These are phyloP conservation scores for Penicillium dipodomyicola DNA, from an alignment of 495 filamentous ascomycete genomes.

Conservation along the genomic window DNA sequence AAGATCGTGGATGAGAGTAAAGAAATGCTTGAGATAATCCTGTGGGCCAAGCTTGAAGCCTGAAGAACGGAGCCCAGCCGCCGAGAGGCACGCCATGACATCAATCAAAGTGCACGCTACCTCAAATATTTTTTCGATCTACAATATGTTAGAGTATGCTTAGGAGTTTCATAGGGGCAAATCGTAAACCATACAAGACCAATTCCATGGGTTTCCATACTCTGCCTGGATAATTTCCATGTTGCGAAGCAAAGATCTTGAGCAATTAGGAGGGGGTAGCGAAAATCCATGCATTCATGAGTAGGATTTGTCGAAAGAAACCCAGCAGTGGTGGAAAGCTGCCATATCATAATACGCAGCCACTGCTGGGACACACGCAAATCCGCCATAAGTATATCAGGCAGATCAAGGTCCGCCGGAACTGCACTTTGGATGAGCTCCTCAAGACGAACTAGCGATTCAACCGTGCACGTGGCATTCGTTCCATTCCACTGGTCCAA, in stretches of 20 bases:
- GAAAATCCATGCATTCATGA: conserved; percentile 64
- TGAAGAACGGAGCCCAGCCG: conserved; percentile 44
- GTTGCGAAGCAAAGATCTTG: conserved; percentile 68
- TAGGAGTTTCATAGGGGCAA: background rate
- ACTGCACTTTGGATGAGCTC: conserved; percentile 64
- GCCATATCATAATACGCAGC: conserved; percentile 75
- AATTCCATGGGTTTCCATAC: conserved; percentile 67
- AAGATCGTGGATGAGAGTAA: conserved; percentile 62
- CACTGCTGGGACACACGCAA: conserved; percentile 70
- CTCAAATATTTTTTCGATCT: conserved; percentile 76
- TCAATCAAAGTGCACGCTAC: conserved; percentile 71
- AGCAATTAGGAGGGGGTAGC: conserved; percentile 67
- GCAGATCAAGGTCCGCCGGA: conserved; percentile 58
- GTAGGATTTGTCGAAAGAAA: conserved; percentile 51
- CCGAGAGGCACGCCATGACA: conserved; percentile 63
- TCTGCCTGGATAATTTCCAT: conserved; percentile 59
- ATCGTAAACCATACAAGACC: conserved; percentile 52
- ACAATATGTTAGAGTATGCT: background rate
- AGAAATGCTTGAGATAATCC: conserved; percentile 68
- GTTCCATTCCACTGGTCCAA: conserved; percentile 73
- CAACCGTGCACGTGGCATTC: conserved; percentile 52
- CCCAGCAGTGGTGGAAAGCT: conserved; percentile 53
- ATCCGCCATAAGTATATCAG: conserved; percentile 62
- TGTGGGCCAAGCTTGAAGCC: conserved; percentile 64
- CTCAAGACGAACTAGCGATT: conserved; percentile 60